These are phyloP conservation scores for Fusarium torreyae DNA, from an alignment of 2,329 filamentous ascomycete species.

Conservation along the genomic window DNA sequence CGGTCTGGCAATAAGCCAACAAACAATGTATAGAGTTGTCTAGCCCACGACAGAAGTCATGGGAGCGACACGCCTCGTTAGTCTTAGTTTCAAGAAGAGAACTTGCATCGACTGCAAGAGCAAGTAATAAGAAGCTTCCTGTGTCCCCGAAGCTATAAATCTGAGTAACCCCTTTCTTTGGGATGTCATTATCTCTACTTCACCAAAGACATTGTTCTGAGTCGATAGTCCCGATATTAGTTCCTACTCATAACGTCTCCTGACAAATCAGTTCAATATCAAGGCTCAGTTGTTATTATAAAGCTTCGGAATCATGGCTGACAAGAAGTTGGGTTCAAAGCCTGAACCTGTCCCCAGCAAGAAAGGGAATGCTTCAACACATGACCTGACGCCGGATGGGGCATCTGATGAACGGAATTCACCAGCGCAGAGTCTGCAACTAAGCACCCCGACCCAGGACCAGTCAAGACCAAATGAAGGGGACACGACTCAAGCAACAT, in stretches of 20 bases:
- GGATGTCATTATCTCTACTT: not conserved
- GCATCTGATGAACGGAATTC: not conserved
- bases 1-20: constrained; percentile 1
- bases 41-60: not conserved
- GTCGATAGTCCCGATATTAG: not conserved
- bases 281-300: not conserved
- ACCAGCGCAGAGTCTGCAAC: not conserved
- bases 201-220: not conserved
- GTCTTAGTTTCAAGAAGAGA: not conserved
- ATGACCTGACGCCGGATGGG: not conserved
- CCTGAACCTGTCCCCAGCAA: not conserved
- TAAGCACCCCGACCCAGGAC: not conserved
- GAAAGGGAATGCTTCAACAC: not conserved
- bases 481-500: not conserved
- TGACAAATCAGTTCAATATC: not conserved
- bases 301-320: not conserved
- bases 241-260: not conserved
- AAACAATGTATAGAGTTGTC: constrained; percentile 16
- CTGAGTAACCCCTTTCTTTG: not conserved
- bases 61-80: constrained; percentile 1
- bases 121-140: not conserved
- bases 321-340: not conserved
- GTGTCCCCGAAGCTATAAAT: constrained; percentile 7
- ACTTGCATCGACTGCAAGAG: not conserved
- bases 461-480: not conserved